phyloP scores from a whole-genome alignment of 345 rosid genomes.

The Gossypium longicalyx region DNA sequence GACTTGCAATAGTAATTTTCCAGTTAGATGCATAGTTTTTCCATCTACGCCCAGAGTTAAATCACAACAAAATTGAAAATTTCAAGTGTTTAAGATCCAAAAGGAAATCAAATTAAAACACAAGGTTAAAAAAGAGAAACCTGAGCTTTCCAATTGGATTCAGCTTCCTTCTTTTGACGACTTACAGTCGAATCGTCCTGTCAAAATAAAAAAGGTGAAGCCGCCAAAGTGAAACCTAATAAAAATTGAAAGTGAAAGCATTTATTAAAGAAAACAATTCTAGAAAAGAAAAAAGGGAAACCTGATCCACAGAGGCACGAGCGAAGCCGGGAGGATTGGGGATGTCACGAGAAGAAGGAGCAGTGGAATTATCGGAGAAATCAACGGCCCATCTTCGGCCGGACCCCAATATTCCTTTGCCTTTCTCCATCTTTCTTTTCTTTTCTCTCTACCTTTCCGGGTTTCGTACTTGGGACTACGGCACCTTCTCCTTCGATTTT shows the following conservation, averaged over 20 bases:
- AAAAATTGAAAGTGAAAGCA: neutral
- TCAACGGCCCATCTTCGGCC: slow-evolving; percentile 99
- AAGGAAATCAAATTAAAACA: neutral
- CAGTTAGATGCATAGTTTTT: neutral
- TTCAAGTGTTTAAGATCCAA: slow-evolving; percentile 1
- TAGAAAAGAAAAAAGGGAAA: neutral
- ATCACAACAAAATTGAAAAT: neutral
- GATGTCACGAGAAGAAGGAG: slow-evolving; percentile 79
- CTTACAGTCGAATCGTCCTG: slow-evolving; percentile 82
- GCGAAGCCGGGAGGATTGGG: slow-evolving; percentile 92
- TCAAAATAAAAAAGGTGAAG: neutral
- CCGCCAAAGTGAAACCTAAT: neutral
- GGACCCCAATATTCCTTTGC: slow-evolving; percentile 89
- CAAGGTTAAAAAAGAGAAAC: slow-evolving; percentile 30
- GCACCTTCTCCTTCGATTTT: neutral
- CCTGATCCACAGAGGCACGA: slow-evolving; percentile 90
- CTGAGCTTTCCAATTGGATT: slow-evolving; percentile 95
- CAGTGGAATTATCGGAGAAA: slow-evolving; percentile 79
- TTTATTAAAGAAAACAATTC: neutral
- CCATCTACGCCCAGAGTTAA: no score
- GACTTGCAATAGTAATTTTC: neutral
- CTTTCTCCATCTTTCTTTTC: slow-evolving; percentile 65
- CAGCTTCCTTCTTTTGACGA: slow-evolving; percentile 97
- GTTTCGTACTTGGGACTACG: neutral
- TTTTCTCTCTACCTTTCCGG: no score